Evolutionary conservation across 2,329 filamentous ascomycete genomes (phyloP).

Genomic region (Ceratocystiopsis minuta): DNA sequence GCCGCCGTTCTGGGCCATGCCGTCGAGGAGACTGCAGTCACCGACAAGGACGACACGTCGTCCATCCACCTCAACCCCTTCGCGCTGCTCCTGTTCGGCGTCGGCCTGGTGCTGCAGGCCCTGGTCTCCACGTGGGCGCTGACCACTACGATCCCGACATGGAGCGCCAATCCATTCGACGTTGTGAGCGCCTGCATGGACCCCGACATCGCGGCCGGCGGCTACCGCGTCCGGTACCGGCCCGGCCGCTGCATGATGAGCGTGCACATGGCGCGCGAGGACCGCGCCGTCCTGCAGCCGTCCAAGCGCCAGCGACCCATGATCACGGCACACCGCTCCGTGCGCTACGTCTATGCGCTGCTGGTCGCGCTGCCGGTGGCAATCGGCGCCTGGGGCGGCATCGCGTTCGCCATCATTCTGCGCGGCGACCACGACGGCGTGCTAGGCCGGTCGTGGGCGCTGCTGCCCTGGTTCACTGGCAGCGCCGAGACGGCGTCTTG

Average conservation of each 20-base stretch:
- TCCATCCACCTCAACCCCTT: constrained; percentile 10
- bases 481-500: constrained; percentile 2
- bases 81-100: constrained; percentile 13
- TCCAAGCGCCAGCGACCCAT: constrained; percentile 11
- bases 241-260: constrained; percentile 13
- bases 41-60: background rate
- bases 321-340: constrained; percentile 10
- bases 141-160: constrained; percentile 12
- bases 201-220: background rate
- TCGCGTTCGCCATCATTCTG: constrained; percentile 10
- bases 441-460: constrained; percentile 12
- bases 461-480: constrained; percentile 12
- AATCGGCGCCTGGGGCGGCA: constrained; percentile 8
- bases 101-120: constrained; percentile 14
- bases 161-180: constrained; percentile 16
- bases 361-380: constrained; percentile 11
- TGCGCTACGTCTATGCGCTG: constrained; percentile 10
- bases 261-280: constrained; percentile 10
- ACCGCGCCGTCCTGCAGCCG: constrained; percentile 6
- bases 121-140: constrained; percentile 13
- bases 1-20: constrained; percentile 4
- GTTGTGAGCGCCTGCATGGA: constrained; percentile 9
- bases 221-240: constrained; percentile 7
- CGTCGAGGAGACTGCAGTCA: background rate
- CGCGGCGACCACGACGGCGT: constrained; percentile 8